Conservation (phyloP, 192 early-diverging fungal species). For the Pilobolus umbonatus region DNA sequence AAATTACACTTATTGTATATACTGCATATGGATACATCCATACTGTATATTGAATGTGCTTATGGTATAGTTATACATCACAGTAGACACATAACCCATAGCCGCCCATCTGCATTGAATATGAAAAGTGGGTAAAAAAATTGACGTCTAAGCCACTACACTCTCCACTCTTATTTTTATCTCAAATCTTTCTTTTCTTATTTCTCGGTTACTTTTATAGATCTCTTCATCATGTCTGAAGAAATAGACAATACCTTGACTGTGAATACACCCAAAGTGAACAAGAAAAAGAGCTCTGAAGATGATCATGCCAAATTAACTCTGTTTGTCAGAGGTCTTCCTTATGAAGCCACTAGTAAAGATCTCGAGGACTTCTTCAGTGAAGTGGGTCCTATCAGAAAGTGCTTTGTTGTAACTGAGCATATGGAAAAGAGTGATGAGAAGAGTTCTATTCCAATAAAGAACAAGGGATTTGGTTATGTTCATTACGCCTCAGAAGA, state of each 20-base stretch:
- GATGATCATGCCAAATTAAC: constrained; percentile 49
- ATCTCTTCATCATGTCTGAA: too few relatives aligned
- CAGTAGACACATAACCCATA: too few relatives aligned
- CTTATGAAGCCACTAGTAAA: constrained; percentile 71
- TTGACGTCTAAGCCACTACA: too few relatives aligned
- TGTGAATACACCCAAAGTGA: background rate
- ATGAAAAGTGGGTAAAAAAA: too few relatives aligned
- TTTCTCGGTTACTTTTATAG: too few relatives aligned
- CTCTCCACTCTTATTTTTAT: too few relatives aligned
- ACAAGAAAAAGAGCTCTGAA: background rate
- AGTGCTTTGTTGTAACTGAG: constrained; percentile 83
- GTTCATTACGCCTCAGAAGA: constrained; percentile 80
- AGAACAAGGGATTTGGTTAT: constrained; percentile 89
- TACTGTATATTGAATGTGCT: too few relatives aligned
- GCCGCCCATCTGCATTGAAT: too few relatives aligned
- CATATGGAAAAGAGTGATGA: constrained; percentile 39
- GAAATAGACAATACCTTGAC: background rate
- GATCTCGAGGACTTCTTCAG: constrained; percentile 88
- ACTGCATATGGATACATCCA: too few relatives aligned
- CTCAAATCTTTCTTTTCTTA: too few relatives aligned
- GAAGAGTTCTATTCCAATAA: constrained; percentile 5
- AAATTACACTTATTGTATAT: too few relatives aligned
- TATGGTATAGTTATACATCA: too few relatives aligned
- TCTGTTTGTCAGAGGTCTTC: constrained; percentile 86
- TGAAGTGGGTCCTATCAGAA: constrained; percentile 81